These are phyloP conservation scores for Magnusiomyces magnusii DNA, from an alignment of 1,139 yeast genomes.

Conservation along the genomic window DNA sequence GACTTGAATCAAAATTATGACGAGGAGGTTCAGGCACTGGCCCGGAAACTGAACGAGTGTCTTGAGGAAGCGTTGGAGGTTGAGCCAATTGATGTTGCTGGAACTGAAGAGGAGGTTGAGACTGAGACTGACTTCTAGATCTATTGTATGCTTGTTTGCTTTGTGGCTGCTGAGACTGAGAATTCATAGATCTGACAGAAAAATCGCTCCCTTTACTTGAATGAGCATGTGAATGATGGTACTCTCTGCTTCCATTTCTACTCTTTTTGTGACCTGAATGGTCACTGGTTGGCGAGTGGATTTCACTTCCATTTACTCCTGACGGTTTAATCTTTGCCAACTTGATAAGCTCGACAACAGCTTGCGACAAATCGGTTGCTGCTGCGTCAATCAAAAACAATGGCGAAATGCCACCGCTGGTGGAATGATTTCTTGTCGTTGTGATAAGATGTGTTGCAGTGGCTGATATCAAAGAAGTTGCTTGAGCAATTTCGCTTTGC, in stretches of 20 bases:
- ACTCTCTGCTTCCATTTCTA: background rate
- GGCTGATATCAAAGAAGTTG: slow-evolving; percentile 45
- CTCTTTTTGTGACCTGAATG: background rate
- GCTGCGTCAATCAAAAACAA: slow-evolving; percentile 69
- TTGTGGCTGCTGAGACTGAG: background rate
- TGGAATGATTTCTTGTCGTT: slow-evolving; percentile 67
- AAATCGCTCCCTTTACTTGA: background rate
- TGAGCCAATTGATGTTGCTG: background rate
- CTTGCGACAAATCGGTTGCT: slow-evolving; percentile 62
- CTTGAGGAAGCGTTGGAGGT: background rate
- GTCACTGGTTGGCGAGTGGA: background rate
- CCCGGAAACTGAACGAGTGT: background rate
- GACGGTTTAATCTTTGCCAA: slow-evolving; percentile 42
- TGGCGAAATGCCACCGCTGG: slow-evolving; percentile 60
- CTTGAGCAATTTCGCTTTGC: slow-evolving; percentile 28
- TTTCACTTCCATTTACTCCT: background rate
- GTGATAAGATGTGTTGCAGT: slow-evolving; percentile 72
- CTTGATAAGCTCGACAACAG: slow-evolving; percentile 63
- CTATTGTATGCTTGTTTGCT: background rate
- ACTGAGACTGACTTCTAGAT: background rate
- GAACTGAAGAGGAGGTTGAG: background rate
- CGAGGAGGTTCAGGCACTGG: background rate
- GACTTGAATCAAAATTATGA: background rate
- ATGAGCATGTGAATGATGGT: background rate
- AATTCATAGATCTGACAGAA: background rate